phyloP scores from a whole-genome alignment of 805 yeast genomes.

The Cyberlindnera bimundalis region DNA sequence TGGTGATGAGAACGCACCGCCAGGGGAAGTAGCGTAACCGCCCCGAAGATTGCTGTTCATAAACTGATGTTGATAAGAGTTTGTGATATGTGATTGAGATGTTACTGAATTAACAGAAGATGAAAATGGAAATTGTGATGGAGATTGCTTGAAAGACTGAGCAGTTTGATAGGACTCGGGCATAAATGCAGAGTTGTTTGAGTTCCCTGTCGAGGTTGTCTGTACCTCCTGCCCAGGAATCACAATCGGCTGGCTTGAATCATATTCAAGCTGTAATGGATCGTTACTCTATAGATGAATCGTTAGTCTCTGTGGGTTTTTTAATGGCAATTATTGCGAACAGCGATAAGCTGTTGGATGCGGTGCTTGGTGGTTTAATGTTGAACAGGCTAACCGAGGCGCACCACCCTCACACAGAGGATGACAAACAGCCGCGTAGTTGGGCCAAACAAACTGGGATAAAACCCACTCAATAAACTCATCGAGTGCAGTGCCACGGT shows the following conservation, averaged over 20 bases:
- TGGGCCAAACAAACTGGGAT: no score
- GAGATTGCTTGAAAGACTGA: constrained; percentile 22
- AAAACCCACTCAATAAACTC: no score
- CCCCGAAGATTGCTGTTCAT: constrained; percentile 23
- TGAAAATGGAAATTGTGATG: constrained; percentile 24
- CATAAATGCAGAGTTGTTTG: constrained; percentile 8
- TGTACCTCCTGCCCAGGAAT: constrained; percentile 29
- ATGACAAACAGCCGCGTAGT: background rate
- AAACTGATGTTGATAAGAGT: constrained; percentile 21
- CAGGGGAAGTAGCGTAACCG: constrained; percentile 23
- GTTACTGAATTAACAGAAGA: constrained; percentile 25
- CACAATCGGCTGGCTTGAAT: constrained; percentile 29
- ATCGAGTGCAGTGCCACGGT: no score
- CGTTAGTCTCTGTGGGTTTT: background rate
- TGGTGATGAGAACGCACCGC: constrained; percentile 23
- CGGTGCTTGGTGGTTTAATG: background rate
- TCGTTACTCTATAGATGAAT: constrained; percentile 10
- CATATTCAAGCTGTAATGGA: constrained; percentile 14
- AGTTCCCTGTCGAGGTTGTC: constrained; percentile 8
- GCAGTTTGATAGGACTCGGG: constrained; percentile 30
- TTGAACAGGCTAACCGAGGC: background rate
- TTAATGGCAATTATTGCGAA: no score
- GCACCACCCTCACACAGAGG: background rate
- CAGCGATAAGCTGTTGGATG: no score
- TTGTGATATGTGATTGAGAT: constrained; percentile 17